A percentile compares a stretch with the other conserved stretches of the same genome.
Evolutionary conservation across 257 asterid genomes (phyloP).

Genomic region (Solanum sparsipilum): DNA sequence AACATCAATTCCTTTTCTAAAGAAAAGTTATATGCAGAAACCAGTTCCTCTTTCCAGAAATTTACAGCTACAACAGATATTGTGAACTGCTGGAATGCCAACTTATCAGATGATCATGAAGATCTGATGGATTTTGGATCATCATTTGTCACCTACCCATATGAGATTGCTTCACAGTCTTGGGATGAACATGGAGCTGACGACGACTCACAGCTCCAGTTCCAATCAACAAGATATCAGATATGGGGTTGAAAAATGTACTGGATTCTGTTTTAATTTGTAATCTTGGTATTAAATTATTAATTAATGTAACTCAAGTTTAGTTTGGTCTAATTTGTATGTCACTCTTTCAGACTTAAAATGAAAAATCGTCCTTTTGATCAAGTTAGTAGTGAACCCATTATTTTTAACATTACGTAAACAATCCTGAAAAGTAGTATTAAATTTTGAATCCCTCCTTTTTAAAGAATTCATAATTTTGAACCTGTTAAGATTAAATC

Average conservation of each 20-base stretch:
- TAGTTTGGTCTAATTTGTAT: neutral
- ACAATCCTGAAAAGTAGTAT: neutral
- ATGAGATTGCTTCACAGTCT: neutral
- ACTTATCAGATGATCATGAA: slow-evolving; percentile 15
- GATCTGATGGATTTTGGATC: slow-evolving; percentile 32
- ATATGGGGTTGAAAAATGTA: neutral
- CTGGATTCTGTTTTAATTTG: neutral
- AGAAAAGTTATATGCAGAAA: neutral
- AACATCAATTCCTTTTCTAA: neutral
- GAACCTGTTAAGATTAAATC: neutral
- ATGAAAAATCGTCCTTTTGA: neutral
- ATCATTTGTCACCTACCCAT: neutral
- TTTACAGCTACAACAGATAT: neutral
- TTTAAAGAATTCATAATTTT: neutral
- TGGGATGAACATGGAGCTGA: neutral
- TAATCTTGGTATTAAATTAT: neutral
- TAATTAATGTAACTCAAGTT: neutral
- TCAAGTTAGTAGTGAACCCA: neutral
- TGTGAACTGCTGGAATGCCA: neutral
- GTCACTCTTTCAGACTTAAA: neutral
- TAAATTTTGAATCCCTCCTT: neutral
- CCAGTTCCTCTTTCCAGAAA: slow-evolving; percentile 17
- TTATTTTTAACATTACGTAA: neutral
- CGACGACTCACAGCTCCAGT: neutral
- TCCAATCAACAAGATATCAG: neutral